phyloP scores from a whole-genome alignment of 805 yeast genomes.

The Candida railenensis region DNA sequence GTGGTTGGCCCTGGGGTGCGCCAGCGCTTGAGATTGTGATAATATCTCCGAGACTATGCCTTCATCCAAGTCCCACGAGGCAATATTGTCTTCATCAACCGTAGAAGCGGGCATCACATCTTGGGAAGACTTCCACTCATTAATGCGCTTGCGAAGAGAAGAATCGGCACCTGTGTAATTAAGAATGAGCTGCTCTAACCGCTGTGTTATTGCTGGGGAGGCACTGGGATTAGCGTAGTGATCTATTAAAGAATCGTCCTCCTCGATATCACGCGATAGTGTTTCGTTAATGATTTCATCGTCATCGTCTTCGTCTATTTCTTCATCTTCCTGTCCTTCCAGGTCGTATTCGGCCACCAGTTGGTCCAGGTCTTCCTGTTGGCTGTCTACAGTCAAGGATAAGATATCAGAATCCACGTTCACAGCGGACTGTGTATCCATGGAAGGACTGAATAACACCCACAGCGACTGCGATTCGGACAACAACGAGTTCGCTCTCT shows the following conservation, averaged over 20 bases:
- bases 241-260: background rate
- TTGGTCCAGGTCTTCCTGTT: slow-evolving; percentile 6
- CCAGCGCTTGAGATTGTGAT: background rate
- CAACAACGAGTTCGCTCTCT: slow-evolving; percentile 8
- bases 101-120: background rate
- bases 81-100: slow-evolving; percentile 32
- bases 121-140: slow-evolving; percentile 17
- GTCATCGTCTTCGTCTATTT: slow-evolving; percentile 8
- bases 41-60: slow-evolving; percentile 8
- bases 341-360: slow-evolving; percentile 8
- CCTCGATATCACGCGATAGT: background rate
- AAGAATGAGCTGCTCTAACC: slow-evolving; percentile 7
- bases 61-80: slow-evolving; percentile 38
- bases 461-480: slow-evolving; percentile 24
- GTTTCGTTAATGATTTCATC: slow-evolving; percentile 5
- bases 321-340: slow-evolving; percentile 6
- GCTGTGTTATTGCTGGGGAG: slow-evolving; percentile 3
- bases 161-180: background rate
- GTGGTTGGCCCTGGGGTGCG: background rate
- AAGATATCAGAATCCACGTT: slow-evolving; percentile 25
- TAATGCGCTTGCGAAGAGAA: slow-evolving; percentile 13
- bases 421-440: slow-evolving; percentile 4
- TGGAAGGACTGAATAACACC: slow-evolving; percentile 27
- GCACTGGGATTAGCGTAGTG: background rate
- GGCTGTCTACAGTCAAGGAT: slow-evolving; percentile 16